phyloP scores from a whole-genome alignment of 106 monocot genomes.

The Dendrobium chrysotoxum region DNA sequence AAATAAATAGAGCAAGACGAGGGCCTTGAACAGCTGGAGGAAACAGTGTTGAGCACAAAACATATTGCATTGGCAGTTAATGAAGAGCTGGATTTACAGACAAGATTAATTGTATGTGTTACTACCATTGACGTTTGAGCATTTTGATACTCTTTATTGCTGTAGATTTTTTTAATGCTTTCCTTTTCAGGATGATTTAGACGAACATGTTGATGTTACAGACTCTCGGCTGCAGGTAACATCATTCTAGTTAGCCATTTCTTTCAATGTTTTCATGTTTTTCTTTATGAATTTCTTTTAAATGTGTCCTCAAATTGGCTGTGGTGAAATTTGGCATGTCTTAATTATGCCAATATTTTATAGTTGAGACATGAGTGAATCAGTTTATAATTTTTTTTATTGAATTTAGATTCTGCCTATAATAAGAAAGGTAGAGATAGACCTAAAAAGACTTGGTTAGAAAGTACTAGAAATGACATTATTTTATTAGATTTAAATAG shows the following conservation, averaged over 20 bases:
- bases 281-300: background rate
- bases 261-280: background rate
- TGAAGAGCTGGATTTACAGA: slow-evolving; percentile 80
- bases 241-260: background rate
- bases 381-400: background rate
- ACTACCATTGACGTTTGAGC: background rate
- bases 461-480: too few species aligned
- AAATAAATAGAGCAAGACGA: slow-evolving; percentile 72
- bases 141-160: background rate
- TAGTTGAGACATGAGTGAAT: background rate
- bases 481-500: too few species aligned
- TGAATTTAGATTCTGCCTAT: too few species aligned
- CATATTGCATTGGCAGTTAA: slow-evolving; percentile 89
- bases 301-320: background rate
- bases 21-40: slow-evolving; percentile 74
- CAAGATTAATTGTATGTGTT: slow-evolving; percentile 65
- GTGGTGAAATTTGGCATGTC: too few species aligned
- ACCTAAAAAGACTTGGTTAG: too few species aligned
- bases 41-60: slow-evolving; percentile 81
- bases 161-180: background rate
- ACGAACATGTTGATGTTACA: slow-evolving; percentile 26
- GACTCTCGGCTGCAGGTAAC: slow-evolving; percentile 34
- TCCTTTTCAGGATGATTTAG: slow-evolving; percentile 30
- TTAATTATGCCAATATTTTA: background rate
- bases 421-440: too few species aligned